Percentiles rank a stretch among this genome's conserved stretches.
Conservation (phyloP, 129 eudicot species). For the Centrapalus pauciflorus region DNA sequence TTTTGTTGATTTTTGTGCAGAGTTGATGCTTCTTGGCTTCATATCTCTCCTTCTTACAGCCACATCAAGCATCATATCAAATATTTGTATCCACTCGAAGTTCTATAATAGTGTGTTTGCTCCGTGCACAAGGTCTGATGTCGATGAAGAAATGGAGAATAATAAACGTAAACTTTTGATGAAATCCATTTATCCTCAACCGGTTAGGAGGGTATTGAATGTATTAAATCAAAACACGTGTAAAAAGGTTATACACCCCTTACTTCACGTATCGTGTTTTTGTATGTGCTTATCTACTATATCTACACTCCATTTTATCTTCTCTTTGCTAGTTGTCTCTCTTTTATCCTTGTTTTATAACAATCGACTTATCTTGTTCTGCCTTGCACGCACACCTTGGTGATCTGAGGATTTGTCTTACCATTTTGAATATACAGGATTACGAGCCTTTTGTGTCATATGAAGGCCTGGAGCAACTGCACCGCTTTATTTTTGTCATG, state of each 20-base stretch:
- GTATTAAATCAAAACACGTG: conserved; percentile 65
- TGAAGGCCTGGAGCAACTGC: conserved; percentile 99
- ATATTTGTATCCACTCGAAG: conserved; percentile 81
- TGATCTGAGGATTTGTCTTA: not conserved
- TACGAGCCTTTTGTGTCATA: conserved; percentile 94
- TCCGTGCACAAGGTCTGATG: conserved; percentile 73
- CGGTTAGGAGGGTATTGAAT: conserved; percentile 56
- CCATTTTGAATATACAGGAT: conserved; percentile 37
- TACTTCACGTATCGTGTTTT: conserved; percentile 9
- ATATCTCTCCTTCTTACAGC: conserved; percentile 95
- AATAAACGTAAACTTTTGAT: conserved; percentile 51
- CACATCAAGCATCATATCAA: conserved; percentile 83
- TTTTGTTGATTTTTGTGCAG: conserved; percentile 43
- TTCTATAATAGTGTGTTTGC: conserved; percentile 74
- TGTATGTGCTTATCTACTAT: not conserved
- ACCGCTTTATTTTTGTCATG: conserved; percentile 95
- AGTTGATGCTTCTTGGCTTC: conserved; percentile 99
- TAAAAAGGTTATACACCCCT: conserved; percentile 38
- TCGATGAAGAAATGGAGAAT: conserved; percentile 55
- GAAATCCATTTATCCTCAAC: conserved; percentile 33
- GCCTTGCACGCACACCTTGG: not conserved
- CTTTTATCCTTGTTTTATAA: too few species aligned
- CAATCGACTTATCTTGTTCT: not conserved
- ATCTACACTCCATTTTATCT: too few species aligned
- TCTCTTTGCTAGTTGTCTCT: too few species aligned